Evolutionary conservation across 108 stramenopile species (phyloP), one percentile per base, ranked within the genome.

Genomic region (Stephanodiscus triporus): DNA sequence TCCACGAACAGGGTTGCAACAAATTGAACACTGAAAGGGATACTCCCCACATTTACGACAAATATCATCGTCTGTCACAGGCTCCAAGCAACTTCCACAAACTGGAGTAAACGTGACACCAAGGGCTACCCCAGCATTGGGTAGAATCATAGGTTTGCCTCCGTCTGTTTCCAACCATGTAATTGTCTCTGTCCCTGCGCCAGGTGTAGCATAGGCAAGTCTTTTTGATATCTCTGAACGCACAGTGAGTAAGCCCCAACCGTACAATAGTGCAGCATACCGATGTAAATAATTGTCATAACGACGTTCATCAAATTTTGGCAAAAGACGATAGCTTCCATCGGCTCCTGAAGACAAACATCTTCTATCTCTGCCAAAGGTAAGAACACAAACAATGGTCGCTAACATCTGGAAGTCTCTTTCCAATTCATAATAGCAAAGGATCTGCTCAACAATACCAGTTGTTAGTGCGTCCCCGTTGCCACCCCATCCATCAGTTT

Each of bases 351-450:
- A 81, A 2, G 61, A 47, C 55, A 34, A 27, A 69, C 65, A 9
- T 68, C 77, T 72, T 72, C 87, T 49, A 64, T 77, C 82, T 45
- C 73, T 68, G 14, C 82, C 78, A 64, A 67, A 64, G 19, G 70
- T 81, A 9, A 94, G 72, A 7, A 91, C 93, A 67, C 89, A 90
- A 32, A 88, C 71, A 54, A 94, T 89, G 14, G 90, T 85, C 7
- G 90, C 82, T 24, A 94, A 63, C 90, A 94, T 94, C 64, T 94
- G 93, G 22, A 80, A 80, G 56, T 94, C 93, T 13, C 88, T 87
- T 43, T 85, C 62, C 30, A 66, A 38, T 66, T 94, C 93, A 58
- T 90, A 94, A 55, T 88, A 90, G n/a, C 42, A 59, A 16, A 94
- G 62, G 40, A 94, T 61, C 56, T 81, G 75, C 6, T 63, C 66